phyloP scores from a whole-genome alignment of 129 eudicot species.

The Flaveria ramosissima region DNA sequence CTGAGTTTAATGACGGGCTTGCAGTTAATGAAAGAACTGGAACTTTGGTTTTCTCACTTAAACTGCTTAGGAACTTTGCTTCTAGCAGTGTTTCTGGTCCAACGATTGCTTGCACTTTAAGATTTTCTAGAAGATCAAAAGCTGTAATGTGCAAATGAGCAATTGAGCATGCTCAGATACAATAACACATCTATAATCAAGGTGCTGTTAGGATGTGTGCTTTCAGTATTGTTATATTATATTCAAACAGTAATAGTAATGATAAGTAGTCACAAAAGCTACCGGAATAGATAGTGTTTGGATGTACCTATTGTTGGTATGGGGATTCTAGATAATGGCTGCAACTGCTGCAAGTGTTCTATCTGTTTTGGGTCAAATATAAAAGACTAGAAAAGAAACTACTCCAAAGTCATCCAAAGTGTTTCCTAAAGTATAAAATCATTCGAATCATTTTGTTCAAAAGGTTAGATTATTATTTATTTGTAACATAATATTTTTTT shows the following conservation, averaged over 20 bases:
- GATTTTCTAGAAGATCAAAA: slow-evolving; percentile 36
- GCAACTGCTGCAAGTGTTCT: too few species aligned
- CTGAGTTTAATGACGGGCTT: slow-evolving; percentile 5
- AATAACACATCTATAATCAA: background rate
- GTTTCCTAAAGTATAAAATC: too few species aligned
- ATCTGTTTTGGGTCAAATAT: too few species aligned
- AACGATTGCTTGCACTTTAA: slow-evolving; percentile 36
- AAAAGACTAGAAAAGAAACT: too few species aligned
- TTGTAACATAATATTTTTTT: too few species aligned
- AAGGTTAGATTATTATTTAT: too few species aligned
- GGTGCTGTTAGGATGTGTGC: background rate
- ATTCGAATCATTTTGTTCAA: too few species aligned
- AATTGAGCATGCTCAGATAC: slow-evolving; percentile 7
- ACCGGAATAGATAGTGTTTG: too few species aligned
- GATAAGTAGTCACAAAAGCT: background rate
- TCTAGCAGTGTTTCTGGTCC: slow-evolving; percentile 30
- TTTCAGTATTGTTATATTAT: background rate
- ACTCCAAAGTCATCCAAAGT: too few species aligned
- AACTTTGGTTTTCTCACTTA: slow-evolving; percentile 32
- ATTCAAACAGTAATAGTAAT: background rate
- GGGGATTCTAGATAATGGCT: too few species aligned
- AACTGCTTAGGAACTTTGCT: slow-evolving; percentile 30
- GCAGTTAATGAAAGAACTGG: slow-evolving; percentile 36
- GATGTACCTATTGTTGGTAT: too few species aligned
- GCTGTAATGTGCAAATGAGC: slow-evolving; percentile 28